These are phyloP conservation scores for Trifolium dubium DNA, from an alignment of 306 rosid species.

Conservation along the genomic window DNA sequence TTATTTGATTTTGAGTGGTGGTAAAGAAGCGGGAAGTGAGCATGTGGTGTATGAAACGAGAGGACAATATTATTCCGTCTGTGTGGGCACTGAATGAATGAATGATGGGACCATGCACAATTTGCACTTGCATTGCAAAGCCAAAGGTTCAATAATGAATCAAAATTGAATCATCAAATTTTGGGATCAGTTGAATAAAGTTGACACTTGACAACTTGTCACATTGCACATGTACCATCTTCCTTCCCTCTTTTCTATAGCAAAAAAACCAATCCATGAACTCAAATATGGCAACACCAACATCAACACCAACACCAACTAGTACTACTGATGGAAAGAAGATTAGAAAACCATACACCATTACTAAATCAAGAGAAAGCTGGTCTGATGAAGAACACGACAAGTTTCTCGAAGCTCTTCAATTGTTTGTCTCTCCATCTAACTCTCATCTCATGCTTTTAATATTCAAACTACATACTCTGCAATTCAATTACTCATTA, in stretches of 20 bases:
- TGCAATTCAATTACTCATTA: not conserved
- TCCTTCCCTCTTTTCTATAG: not conserved
- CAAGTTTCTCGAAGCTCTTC: constrained; percentile 97
- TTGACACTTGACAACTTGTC: not conserved
- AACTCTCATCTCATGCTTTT: not conserved
- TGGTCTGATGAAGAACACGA: constrained; percentile 97
- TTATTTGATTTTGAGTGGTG: not conserved
- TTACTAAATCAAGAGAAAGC: constrained; percentile 95
- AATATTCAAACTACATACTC: not conserved
- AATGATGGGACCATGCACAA: not conserved
- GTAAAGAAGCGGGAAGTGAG: not conserved
- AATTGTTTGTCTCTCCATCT: constrained; percentile 56
- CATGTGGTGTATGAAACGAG: not conserved
- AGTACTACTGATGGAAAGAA: constrained; percentile 50
- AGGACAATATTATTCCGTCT: not conserved
- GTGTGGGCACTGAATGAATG: not conserved
- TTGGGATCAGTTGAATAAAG: not conserved
- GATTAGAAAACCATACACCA: constrained; percentile 90
- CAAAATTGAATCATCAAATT: not conserved
- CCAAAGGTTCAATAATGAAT: not conserved
- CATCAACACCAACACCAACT: constrained; percentile 20
- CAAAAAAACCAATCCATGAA: constrained; percentile 29
- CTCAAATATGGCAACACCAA: constrained; percentile 45
- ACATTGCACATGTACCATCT: not conserved
- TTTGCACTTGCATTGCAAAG: too few species aligned